Conservation (phyloP, 306 rosid species). For the Quercus parvula region DNA sequence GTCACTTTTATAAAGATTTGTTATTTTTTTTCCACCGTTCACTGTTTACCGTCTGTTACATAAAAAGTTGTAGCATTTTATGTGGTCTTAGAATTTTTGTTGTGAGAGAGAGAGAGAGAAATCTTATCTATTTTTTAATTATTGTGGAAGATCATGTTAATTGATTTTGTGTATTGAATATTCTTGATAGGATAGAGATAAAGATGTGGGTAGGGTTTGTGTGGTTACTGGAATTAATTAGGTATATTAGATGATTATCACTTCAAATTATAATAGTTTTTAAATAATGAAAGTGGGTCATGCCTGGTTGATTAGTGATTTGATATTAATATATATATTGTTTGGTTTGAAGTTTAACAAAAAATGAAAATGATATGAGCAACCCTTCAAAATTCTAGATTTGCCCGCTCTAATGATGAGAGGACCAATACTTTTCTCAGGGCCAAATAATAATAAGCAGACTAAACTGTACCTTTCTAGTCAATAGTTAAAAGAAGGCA, state of each 20-base stretch:
- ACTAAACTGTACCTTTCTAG: constrained; percentile 17
- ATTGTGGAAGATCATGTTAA: constrained; percentile 27
- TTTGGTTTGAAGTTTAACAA: neutral
- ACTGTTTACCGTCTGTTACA: rapidly evolving
- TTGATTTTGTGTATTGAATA: constrained; percentile 34
- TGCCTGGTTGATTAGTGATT: constrained; percentile 11
- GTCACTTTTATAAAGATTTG: rapidly evolving
- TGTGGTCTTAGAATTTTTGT: no score
- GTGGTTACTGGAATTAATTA: constrained; percentile 34
- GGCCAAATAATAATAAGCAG: neutral
- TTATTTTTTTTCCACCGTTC: no score
- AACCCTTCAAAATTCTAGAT: neutral
- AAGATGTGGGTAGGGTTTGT: constrained; percentile 36
- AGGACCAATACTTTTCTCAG: no score
- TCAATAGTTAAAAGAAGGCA: no score
- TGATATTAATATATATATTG: neutral
- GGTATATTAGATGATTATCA: constrained; percentile 39
- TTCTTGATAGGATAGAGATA: constrained; percentile 24
- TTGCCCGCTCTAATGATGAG: neutral
- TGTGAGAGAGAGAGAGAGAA: no score
- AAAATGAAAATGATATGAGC: neutral
- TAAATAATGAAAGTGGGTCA: constrained; percentile 34
- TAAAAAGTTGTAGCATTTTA: no score
- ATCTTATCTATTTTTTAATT: neutral
- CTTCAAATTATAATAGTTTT: constrained; percentile 29